Evolutionary conservation across 345 rosid species (phyloP).

Genomic region (Eucalyptus curtisii): DNA sequence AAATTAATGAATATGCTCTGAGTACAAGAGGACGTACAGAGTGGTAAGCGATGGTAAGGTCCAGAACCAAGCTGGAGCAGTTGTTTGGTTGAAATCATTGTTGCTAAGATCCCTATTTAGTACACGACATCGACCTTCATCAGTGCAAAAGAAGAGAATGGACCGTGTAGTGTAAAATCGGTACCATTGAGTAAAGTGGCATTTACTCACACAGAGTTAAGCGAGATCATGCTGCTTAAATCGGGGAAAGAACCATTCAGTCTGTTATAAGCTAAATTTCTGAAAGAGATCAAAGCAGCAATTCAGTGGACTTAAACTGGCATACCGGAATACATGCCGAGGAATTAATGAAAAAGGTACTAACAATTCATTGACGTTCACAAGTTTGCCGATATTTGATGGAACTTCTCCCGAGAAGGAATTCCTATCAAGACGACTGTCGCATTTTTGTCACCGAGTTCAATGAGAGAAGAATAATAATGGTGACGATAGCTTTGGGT

Average conservation of each 20-base stretch:
- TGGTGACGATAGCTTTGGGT: not conserved
- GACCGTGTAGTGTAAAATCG: not conserved
- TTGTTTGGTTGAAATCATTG: conserved; percentile 55
- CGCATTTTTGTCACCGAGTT: conserved; percentile 2
- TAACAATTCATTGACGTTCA: conserved; percentile 62
- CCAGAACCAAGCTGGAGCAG: conserved; percentile 80
- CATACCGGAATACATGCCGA: not conserved
- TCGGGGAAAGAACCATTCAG: conserved; percentile 74
- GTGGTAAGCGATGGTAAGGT: conserved; percentile 78
- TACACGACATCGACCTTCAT: not conserved
- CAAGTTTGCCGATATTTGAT: conserved; percentile 60
- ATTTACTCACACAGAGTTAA: conserved; percentile 63
- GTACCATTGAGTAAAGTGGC: not conserved
- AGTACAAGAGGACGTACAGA: conserved; percentile 32
- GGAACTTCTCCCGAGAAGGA: conserved; percentile 50
- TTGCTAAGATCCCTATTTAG: conserved; percentile 80
- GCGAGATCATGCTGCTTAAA: conserved; percentile 49
- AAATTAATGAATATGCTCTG: not conserved
- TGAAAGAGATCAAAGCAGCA: conserved; percentile 4
- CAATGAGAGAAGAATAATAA: not conserved
- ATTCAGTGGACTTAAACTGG: not conserved
- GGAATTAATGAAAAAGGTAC: conserved; percentile 6
- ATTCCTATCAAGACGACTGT: conserved; percentile 97
- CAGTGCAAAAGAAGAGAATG: not conserved
- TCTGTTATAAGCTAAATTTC: conserved; percentile 77